Evolutionary conservation across 2,329 filamentous ascomycete genomes (phyloP), one percentile per base, ranked within the genome.

Genomic region (Aspergillus fumigatiaffinis): DNA sequence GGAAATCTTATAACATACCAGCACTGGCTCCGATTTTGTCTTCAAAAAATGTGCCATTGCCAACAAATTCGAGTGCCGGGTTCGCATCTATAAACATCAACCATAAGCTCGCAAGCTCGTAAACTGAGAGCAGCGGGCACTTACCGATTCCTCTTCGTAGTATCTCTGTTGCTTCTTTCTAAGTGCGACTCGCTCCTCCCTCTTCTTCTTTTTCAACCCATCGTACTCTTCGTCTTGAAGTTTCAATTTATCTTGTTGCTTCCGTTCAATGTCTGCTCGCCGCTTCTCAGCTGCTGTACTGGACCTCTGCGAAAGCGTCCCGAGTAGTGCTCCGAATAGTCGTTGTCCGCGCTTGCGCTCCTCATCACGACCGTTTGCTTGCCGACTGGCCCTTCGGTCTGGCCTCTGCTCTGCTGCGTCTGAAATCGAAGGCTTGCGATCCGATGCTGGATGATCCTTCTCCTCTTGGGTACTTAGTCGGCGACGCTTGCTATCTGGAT

Each of bases 311-410:
- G 88, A 91, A 59, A 96, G 81, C 41, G 89, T 91, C 71, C 83
- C 90, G 58, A 94, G 79, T 56, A 95, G 77, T 38, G 88, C 90
- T 60, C 93, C 92, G 70, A 97, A 97, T 59, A 97, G 80, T 53
- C 93, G 84, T 73, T 90, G 88, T 23, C 90, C 90, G 41, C 93
- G 88, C 71, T 90, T 91, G 73, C 87, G 91, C 71, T 97, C 93
- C 67, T 95, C 89, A 56, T 86, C 79, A 28, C 80, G 76, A 52
- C 81, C 75, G 55, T 71, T 78, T 56, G 55, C 56, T 58, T 66
- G 60, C 26, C 58, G 56, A n/a, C 59, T 50, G 26, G 60, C 60
- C 53, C 57, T 64, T 21, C 53, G 59, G 47, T 62, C 66, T 5
- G 58, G 44, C 25, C 60, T 63, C n/a, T 49, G 55, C 20, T 62